Percentiles rank a stretch among this genome's conserved stretches.
These are phyloP conservation scores for Pichia californica DNA, from an alignment of 805 yeast genomes.

Conservation along the genomic window DNA sequence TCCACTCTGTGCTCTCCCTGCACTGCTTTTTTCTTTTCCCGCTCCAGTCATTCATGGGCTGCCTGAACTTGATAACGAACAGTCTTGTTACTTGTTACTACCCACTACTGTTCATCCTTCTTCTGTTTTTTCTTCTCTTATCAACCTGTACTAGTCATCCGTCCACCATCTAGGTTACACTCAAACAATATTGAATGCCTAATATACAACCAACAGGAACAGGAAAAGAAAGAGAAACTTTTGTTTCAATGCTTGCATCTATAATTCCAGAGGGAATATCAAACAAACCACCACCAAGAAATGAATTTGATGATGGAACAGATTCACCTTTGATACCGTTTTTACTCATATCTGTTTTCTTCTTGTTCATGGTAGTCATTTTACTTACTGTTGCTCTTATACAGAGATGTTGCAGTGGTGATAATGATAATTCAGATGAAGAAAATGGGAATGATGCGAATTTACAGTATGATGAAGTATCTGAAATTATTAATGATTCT, in stretches of 20 bases:
- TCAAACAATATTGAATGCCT: neutral
- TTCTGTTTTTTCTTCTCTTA: too few relatives aligned
- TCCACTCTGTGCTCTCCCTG: too few relatives aligned
- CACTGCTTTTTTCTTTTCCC: too few relatives aligned
- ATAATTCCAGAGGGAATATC: too few relatives aligned
- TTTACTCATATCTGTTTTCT: slow-evolving; percentile 1
- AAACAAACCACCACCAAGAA: neutral
- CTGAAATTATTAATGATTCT: slow-evolving; percentile 52
- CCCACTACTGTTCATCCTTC: too few relatives aligned
- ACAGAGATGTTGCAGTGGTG: slow-evolving; percentile 3
- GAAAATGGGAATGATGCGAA: slow-evolving; percentile 1
- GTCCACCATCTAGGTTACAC: neutral
- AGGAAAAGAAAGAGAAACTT: neutral
- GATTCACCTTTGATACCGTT: slow-evolving; percentile 3
- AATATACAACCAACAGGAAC: neutral
- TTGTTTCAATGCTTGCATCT: too few relatives aligned
- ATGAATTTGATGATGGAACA: neutral
- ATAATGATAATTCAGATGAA: neutral
- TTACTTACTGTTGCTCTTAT: neutral
- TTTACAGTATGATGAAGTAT: slow-evolving; percentile 4
- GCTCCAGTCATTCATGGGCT: too few relatives aligned
- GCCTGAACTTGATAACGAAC: too few relatives aligned
- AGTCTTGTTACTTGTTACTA: too few relatives aligned
- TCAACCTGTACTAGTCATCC: too few relatives aligned
- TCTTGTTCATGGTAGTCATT: neutral